Base-by-base conservation (phyloP, 192 early-diverging fungal genomes). In the Geranomyces michiganensis region DNA sequence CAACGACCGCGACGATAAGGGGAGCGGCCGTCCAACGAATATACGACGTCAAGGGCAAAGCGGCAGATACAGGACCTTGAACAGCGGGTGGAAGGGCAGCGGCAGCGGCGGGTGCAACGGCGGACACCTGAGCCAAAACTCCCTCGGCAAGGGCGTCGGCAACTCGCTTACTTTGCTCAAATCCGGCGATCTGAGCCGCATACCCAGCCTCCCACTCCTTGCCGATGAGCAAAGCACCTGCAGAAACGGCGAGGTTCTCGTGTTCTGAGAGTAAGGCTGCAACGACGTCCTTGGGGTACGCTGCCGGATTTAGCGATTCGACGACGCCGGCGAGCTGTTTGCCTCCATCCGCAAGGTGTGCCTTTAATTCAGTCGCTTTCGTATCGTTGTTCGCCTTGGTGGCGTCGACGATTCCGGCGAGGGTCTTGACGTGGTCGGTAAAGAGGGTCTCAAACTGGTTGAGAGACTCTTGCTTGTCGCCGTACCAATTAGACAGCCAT, bases 211-310 rank as follows among this genome's bases (percentile, higher is more conserved):
- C 36, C 43, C 47, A 48, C 17, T 49, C 14, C 1, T 65, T 33
- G 0, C 17, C 63, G 24, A 65, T 65, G 21, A 65, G 43, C 17
- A 21, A 17, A 7, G 41, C 63, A 13, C 44, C 63, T 24, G 63
- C 63, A 29, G 44, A 33, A 46, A 65, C 47, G 8, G 63, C 63
- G 8, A 65, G 63, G 63, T 65, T 49, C 47, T 65, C 63, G 41
- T 65, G 63, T 26, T 65, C 63, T 19, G 43, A 48, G 22, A 65
- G 43, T 17, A 65, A 26, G 24, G 63, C 63, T 30, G 46, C 17
- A 7, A 65, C 47, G 44, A 48, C 47, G 41, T 65, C 63, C 63
- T 65, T 65, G 63, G 63, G 63, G 47, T 65, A 65, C 13, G 63
- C 63, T 48, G 14, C 44, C 24, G 63, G 63, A 26, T 65, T 65